phyloP scores from a whole-genome alignment of 495 filamentous ascomycete species.

The Astrothelium subdiscretum region DNA sequence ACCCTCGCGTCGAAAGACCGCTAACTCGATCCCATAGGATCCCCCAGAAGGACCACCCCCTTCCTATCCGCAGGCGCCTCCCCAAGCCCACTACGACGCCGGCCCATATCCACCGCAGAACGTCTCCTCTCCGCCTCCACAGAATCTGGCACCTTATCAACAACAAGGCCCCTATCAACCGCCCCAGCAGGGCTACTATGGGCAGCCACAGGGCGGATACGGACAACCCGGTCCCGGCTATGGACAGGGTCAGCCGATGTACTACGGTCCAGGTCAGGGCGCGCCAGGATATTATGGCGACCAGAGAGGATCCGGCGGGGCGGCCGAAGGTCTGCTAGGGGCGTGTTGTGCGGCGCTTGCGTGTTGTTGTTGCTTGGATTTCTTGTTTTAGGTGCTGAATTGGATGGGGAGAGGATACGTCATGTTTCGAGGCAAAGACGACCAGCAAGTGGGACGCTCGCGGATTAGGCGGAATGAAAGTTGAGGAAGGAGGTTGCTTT shows the following conservation, averaged over 20 bases:
- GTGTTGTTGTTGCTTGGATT: constrained; percentile 34
- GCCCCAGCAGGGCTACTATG: constrained; percentile 5
- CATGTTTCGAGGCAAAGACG: no score
- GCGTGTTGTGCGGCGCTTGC: constrained; percentile 27
- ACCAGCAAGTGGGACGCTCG: no score
- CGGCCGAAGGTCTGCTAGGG: constrained; percentile 19
- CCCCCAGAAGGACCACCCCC: constrained; percentile 12
- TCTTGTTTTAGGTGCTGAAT: constrained; percentile 21
- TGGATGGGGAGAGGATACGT: not conserved
- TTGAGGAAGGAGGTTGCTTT: no score
- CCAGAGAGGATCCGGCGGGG: constrained; percentile 7
- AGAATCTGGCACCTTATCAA: constrained; percentile 5
- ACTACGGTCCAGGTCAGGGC: constrained; percentile 2
- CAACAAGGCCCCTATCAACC: constrained; percentile 6
- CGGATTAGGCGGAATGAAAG: no score
- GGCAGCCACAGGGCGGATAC: not conserved
- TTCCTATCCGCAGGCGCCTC: constrained; percentile 9
- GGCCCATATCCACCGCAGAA: constrained; percentile 7
- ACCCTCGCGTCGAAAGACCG: no score
- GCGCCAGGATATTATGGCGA: constrained; percentile 9
- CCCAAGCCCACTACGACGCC: constrained; percentile 19
- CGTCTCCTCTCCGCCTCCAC: constrained; percentile 5
- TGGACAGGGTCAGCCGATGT: constrained; percentile 9
- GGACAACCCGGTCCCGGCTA: not conserved
- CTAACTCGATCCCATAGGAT: constrained; percentile 6